Base-by-base conservation (phyloP, 1,284 basidiomycete species). In the Austroboletus niveus region DNA sequence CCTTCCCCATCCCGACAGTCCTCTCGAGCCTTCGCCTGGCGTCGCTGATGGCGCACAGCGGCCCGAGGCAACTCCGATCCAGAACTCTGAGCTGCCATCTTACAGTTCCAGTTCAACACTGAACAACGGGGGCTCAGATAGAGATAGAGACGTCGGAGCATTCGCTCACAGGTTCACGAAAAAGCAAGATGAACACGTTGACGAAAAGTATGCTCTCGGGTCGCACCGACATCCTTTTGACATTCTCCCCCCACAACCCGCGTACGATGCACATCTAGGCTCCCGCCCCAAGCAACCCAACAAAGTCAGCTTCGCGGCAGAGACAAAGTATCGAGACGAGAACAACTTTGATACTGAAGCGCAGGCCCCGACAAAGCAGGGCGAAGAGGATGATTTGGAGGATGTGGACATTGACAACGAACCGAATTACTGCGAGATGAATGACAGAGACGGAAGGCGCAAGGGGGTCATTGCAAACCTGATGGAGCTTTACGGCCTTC, bases 141-240 rank as follows among this genome's bases (percentile, higher is more conserved):
- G 53, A 45, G 60, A 62, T 20, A 29, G 8, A 8, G 27, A 29
- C 27, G 41, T 58, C 46, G 60, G 67, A 32, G 45, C 54, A 5
- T 66, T 57, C 4, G 51, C 63, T 22, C 53, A 53, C 40, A 55
- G 54, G 8, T 51, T 61, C 12, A 15, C 52, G 14, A 45, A 63
- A 58, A 17, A 53, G 56, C 47, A 54, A 48, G 45, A 55, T 8
- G 29, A 57, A 32, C 43, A 48, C 22, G 36, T 52, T 31, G 43
- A 73, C 54, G 64, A 70, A 47, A 72, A 68, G 57, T 79, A 71
- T 56, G 72, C 78, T 0, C 64, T 82, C 42, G 77, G 80, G 11
- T 81, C 81, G 2, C 78, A 81, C 65, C 69, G 74, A 46, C 81
- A 85, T 56, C 81, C 83, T 15, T 77, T 81, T 56, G 79, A 83